Conservation (phyloP, 208 protist species). For the Crithidia brevicula region DNA sequence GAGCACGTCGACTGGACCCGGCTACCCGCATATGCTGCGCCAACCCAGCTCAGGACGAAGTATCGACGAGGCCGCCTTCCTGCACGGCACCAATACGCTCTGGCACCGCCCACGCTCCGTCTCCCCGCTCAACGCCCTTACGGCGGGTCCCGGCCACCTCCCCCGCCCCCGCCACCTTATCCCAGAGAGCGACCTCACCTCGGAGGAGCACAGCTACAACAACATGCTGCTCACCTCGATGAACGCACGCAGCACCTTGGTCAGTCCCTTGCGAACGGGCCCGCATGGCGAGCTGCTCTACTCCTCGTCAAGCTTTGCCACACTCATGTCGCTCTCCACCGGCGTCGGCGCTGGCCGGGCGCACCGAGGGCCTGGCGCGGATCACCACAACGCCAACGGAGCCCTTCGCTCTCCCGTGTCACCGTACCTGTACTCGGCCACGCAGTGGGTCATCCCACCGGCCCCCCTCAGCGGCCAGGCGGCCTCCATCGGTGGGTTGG, state of each 20-base stretch:
- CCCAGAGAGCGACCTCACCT: background rate
- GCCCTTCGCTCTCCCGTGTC: background rate
- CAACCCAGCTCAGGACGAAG: slow-evolving; percentile 5
- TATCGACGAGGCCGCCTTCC: background rate
- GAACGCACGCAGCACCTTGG: slow-evolving; percentile 39
- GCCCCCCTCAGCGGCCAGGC: background rate
- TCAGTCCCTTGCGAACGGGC: slow-evolving; percentile 13
- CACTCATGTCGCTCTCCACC: slow-evolving; percentile 16
- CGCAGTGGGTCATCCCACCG: slow-evolving; percentile 17
- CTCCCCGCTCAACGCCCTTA: slow-evolving; percentile 3
- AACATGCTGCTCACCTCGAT: slow-evolving; percentile 38
- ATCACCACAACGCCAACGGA: slow-evolving; percentile 9
- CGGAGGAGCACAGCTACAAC: slow-evolving; percentile 39
- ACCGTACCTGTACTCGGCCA: slow-evolving; percentile 2
- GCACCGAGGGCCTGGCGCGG: background rate
- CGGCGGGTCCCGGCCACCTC: background rate
- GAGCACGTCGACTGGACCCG: background rate
- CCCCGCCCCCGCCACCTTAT: background rate
- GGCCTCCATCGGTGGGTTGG: slow-evolving; percentile 4
- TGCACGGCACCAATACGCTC: background rate
- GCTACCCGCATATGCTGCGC: background rate
- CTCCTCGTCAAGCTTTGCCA: slow-evolving; percentile 20
- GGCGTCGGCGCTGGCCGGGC: background rate
- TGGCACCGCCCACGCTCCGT: slow-evolving; percentile 10
- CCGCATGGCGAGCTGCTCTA: slow-evolving; percentile 15